Conservation (phyloP, 179 eudicot genomes). For the Actinidia polygama region DNA sequence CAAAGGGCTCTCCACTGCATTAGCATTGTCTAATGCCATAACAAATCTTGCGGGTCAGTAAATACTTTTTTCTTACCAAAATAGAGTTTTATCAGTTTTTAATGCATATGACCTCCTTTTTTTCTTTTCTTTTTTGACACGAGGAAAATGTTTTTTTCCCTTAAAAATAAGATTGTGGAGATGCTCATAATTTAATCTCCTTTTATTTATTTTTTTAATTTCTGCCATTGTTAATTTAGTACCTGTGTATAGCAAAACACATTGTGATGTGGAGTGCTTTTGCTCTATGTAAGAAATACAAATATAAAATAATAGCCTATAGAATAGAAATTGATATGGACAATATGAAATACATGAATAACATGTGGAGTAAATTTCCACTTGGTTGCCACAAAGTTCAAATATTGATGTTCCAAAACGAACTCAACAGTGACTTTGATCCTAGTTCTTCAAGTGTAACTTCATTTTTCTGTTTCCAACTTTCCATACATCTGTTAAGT, state of each 20-base stretch:
- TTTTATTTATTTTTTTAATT: neutral
- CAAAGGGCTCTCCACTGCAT: conserved; percentile 66
- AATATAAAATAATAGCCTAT: neutral
- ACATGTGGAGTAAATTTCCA: neutral
- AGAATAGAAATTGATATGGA: neutral
- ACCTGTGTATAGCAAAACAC: neutral
- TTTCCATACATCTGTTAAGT: neutral
- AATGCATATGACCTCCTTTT: too few relatives aligned
- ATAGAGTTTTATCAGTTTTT: neutral
- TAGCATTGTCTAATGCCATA: conserved; percentile 82
- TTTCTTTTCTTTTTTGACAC: too few relatives aligned
- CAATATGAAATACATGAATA: neutral
- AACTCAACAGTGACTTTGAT: conserved; percentile 1
- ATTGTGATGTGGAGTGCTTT: neutral
- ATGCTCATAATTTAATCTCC: too few relatives aligned
- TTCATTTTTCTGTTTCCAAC: conserved; percentile 9
- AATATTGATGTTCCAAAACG: neutral
- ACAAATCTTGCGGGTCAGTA: conserved; percentile 73
- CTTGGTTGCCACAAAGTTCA: neutral
- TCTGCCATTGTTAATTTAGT: neutral
- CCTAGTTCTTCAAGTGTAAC: neutral
- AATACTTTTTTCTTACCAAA: neutral
- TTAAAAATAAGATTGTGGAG: too few relatives aligned
- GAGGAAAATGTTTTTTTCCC: too few relatives aligned
- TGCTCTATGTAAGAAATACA: neutral